Base-by-base conservation (phyloP, 2,329 filamentous ascomycete genomes). In the Polychaeton citri region DNA sequence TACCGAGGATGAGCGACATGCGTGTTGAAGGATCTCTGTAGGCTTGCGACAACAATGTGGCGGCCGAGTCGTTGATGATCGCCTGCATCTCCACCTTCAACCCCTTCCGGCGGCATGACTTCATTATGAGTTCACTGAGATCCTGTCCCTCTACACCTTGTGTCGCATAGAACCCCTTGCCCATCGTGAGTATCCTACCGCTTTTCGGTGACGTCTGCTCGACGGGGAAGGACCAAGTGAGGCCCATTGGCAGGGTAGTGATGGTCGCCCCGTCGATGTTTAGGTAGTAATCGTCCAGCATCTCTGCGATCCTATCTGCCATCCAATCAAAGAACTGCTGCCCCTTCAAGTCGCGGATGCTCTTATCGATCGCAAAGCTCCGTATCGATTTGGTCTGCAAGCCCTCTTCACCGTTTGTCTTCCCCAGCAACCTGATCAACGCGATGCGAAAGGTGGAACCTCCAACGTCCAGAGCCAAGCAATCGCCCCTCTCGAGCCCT, bases 151-250 rank as follows among this genome's bases (percentile, higher is more conserved):
- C 59, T 3, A 73, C 66, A 18, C 69, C 72, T 41, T 74, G 64
- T 12, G 71, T 74, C 32, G 72, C 75, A 36, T 62, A 59, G 49
- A 79, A 79, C 1, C 74, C 74, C 52, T 79, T 79, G 41, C 75
- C 75, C 75, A 79, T 79, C 12, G 65, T 64, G 35, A 75, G 62
- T 15, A 79, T 57, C 31, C 65, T 66, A 5, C 72, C 75, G 32
- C 63, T 70, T 36, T 67, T 63, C 37, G 66, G 64, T 9, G 72
- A 77, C 4, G 73, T 79, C 57, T 78, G 73, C 54, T 77, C 70
- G 37, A 79, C 66, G 1, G 75, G 75, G 52, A 79, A 79, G 3
- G 74, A 77, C 75, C 75, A 79, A 2, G 75, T 71, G 43, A 79
- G 47, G 3, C 75, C 75, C 64, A 78, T 72, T 4, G 66, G 61